phyloP scores from a whole-genome alignment of 805 yeast genomes.

The Barnettozyma wickerhamii region DNA sequence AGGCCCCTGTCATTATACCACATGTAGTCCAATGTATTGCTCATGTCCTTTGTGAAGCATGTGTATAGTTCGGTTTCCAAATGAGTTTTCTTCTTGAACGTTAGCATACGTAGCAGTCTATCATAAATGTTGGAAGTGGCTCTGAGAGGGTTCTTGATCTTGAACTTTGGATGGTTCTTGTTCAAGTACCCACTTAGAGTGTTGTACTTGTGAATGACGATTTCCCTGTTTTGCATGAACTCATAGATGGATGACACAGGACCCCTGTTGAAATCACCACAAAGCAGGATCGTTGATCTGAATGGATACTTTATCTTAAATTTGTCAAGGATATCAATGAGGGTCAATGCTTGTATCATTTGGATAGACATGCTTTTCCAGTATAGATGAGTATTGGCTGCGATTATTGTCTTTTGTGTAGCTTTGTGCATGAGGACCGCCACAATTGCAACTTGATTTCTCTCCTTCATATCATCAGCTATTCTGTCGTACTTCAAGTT shows the following conservation, averaged over 20 bases:
- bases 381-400: conserved; percentile 58
- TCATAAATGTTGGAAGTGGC: conserved; percentile 28
- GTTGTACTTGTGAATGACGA: conserved; percentile 23
- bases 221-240: conserved; percentile 30
- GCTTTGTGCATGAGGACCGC: conserved; percentile 41
- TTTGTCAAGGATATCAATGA: conserved; percentile 32
- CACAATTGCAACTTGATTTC: conserved; percentile 58
- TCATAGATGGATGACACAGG: conserved; percentile 46
- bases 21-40: conserved; percentile 54
- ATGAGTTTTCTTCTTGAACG: not conserved
- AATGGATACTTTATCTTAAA: conserved; percentile 25
- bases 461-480: conserved; percentile 26
- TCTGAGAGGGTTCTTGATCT: conserved; percentile 28
- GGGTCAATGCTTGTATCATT: conserved; percentile 45
- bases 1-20: conserved; percentile 45
- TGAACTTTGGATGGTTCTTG: conserved; percentile 20
- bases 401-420: conserved; percentile 37
- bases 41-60: conserved; percentile 45
- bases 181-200: conserved; percentile 11
- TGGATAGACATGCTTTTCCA: conserved; percentile 58
- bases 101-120: conserved; percentile 13
- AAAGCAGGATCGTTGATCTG: conserved; percentile 36
- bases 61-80: conserved; percentile 27
- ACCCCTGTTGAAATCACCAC: conserved; percentile 55
- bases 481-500: conserved; percentile 1